phyloP scores from a whole-genome alignment of 306 rosid genomes.

The Trifolium pratense region DNA sequence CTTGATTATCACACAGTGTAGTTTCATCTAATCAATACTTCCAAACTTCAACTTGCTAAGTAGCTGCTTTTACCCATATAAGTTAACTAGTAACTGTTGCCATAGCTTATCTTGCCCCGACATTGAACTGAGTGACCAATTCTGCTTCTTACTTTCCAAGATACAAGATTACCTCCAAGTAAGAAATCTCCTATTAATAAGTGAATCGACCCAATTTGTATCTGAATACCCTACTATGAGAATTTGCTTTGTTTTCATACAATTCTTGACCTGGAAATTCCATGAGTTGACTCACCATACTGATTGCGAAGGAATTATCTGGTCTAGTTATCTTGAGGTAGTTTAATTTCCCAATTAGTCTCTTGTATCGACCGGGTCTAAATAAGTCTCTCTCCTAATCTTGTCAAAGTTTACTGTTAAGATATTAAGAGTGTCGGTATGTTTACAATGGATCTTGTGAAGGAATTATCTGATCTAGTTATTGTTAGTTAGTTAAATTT shows the following conservation, averaged over 20 bases:
- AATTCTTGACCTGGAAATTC: background rate
- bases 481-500: background rate
- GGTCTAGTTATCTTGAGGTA: background rate
- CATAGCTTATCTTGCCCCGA: no score
- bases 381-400: background rate
- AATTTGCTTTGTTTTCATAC: no score
- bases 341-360: background rate
- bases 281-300: conserved; percentile 3
- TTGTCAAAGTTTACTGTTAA: conserved; percentile 1
- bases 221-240: background rate
- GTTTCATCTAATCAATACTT: no score
- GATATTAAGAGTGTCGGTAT: background rate
- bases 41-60: no score
- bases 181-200: background rate
- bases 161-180: background rate
- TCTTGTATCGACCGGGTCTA: background rate
- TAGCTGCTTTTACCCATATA: no score
- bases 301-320: background rate
- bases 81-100: no score
- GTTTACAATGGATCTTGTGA: background rate
- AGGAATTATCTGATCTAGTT: background rate
- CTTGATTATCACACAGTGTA: no score
- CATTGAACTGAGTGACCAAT: no score
- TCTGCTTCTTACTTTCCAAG: no score
- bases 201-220: background rate